phyloP scores from a whole-genome alignment of 345 rosid genomes.

The Dipteronia sinensis region DNA sequence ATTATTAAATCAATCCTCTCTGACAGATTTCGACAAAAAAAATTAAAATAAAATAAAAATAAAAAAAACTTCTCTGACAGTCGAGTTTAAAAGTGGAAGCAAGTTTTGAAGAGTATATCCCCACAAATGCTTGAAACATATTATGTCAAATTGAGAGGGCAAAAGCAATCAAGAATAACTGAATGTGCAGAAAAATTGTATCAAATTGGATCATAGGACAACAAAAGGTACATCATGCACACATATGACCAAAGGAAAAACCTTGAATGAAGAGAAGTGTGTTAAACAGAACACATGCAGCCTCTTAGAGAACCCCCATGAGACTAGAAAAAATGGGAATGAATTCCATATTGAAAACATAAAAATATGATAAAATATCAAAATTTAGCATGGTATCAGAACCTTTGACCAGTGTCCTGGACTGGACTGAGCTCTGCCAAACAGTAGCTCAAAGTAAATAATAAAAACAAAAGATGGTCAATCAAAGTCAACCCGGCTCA shows the following conservation, averaged over 20 bases:
- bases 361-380: too few species aligned
- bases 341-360: background rate
- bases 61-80: background rate
- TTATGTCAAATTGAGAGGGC: background rate
- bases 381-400: background rate
- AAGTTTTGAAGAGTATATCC: background rate
- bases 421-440: too few species aligned
- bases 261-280: background rate
- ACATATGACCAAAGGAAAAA: background rate
- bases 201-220: background rate
- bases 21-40: background rate
- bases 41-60: background rate
- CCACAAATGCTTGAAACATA: background rate
- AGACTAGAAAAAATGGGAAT: background rate
- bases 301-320: background rate
- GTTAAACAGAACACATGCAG: background rate
- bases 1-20: background rate
- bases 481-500: too few species aligned
- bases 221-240: background rate
- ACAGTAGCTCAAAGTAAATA: too few species aligned
- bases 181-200: background rate
- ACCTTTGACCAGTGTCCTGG: too few species aligned
- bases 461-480: too few species aligned
- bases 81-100: conserved; percentile 3
- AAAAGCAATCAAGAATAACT: background rate